phyloP scores from a whole-genome alignment of 2,329 filamentous ascomycete species.

The Sporothrix dimorphospora region DNA sequence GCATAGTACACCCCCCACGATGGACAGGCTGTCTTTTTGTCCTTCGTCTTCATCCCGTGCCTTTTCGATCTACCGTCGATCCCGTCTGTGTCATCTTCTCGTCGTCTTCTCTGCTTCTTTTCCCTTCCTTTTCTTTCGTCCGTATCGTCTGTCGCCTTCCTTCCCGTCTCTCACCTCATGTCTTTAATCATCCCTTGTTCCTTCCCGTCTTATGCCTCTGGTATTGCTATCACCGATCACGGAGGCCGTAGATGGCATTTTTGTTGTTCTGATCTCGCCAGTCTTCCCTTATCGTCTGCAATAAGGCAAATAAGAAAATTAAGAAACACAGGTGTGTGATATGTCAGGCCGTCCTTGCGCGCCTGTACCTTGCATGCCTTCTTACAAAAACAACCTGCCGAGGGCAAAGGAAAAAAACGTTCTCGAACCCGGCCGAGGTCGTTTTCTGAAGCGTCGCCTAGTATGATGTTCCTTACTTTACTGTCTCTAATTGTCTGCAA shows the following conservation, averaged over 20 bases:
- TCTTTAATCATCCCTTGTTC: slow-evolving; percentile 11
- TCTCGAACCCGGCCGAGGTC: slow-evolving; percentile 1
- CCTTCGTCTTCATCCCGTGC: background rate
- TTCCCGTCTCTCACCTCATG: slow-evolving; percentile 12
- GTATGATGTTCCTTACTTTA: slow-evolving; percentile 1
- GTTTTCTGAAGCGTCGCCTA: slow-evolving; percentile 5
- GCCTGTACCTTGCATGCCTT: slow-evolving; percentile 5
- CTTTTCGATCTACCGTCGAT: slow-evolving; percentile 18
- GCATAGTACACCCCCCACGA: background rate
- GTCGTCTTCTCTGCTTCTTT: background rate
- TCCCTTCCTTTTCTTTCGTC: background rate
- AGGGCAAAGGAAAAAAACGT: background rate
- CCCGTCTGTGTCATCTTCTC: slow-evolving; percentile 20
- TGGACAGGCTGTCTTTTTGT: background rate
- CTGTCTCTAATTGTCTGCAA: no score
- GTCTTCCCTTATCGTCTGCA: background rate
- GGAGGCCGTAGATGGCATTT: slow-evolving; percentile 2
- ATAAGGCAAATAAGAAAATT: background rate
- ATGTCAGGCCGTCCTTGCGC: background rate
- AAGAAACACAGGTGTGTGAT: background rate
- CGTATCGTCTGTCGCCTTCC: slow-evolving; percentile 1
- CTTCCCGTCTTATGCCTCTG: slow-evolving; percentile 1
- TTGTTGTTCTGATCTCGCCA: background rate
- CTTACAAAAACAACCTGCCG: background rate
- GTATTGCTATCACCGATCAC: background rate